Base-by-base conservation (phyloP, 331 rosid genomes). In the Pyracantha coccinea region DNA sequence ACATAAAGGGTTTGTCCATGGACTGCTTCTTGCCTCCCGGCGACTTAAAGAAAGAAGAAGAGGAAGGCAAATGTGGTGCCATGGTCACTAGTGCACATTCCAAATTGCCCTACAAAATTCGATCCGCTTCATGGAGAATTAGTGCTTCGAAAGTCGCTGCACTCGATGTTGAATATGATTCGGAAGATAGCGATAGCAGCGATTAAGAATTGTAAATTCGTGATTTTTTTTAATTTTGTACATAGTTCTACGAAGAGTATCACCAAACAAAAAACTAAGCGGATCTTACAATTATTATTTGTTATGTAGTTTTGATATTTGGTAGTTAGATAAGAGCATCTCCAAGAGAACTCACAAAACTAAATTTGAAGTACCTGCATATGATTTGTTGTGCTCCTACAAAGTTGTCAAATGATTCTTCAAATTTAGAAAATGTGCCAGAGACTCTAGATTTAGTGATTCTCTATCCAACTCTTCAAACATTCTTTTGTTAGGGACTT, bases 1-100 rank as follows among this genome's bases (percentile, higher is more conserved):
- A 93, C 81, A 84, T 94, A 2, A 87, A 82, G 86, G 99, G 99
- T 0, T 83, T 94, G 79, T 86, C 91, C 64, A 77, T 81, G 81
- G 97, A 94, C 41, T 91, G 96, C 63, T 94, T 94, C 66, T 35
- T 94, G 80, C 88, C 98, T 3, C 98, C 97, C 14, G 86, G 92
- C 59, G 98, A 91, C 73, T 63, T 94, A 72, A 87, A 86, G 85
- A 83, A 77, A 71, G 96, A 83, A 73, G 93, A 88, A 62, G 88
- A 79, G 5, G 83, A 80, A 78, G 85, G 19, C 28, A 24, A 64
- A 17, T 32, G 25, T 19, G 68, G 45, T 3, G 66, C 21, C 10
- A 7, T 9, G 44, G 66, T 61, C 33, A 38, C 28, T 44, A 41
- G 29, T 33, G 35, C 4, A 4, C 45, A 55, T 9, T 71, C 57